These are phyloP conservation scores for Corchorus capsularis DNA, from an alignment of 345 rosid genomes.

Conservation along the genomic window DNA sequence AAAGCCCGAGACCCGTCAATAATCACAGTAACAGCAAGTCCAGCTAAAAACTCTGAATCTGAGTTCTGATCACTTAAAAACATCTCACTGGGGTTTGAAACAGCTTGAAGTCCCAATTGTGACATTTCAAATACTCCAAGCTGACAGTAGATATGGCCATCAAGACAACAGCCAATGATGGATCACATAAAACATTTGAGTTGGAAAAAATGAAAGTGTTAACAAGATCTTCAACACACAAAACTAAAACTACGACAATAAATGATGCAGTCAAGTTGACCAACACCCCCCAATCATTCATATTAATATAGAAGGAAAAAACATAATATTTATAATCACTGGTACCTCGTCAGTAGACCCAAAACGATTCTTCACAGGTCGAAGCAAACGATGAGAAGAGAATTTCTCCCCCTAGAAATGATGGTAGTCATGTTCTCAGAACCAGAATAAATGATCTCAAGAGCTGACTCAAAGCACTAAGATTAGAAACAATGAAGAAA, in stretches of 20 bases:
- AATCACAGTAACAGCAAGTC: constrained; percentile 84
- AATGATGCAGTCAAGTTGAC: neutral
- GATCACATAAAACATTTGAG: neutral
- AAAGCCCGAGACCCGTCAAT: constrained; percentile 92
- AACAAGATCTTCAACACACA: constrained; percentile 9
- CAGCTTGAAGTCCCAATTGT: constrained; percentile 68
- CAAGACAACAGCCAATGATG: neutral
- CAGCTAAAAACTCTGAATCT: constrained; percentile 82
- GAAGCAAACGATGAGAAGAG: constrained; percentile 84
- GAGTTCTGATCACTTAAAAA: constrained; percentile 68
- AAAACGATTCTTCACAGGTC: constrained; percentile 91
- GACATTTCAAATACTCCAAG: constrained; percentile 95
- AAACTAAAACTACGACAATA: neutral
- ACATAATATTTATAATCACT: neutral
- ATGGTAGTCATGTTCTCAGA: neutral
- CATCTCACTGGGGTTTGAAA: constrained; percentile 83
- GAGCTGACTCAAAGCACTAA: neutral
- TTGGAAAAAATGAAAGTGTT: neutral
- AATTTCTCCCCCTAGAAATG: constrained; percentile 77
- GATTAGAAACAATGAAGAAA: constrained; percentile 23
- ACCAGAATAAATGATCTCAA: neutral
- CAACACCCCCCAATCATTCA: neutral
- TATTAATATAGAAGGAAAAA: neutral
- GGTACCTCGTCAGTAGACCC: constrained; percentile 93
- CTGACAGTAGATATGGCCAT: constrained; percentile 37